phyloP scores from a whole-genome alignment of 2,329 filamentous ascomycete genomes.

The Meredithiella fracta region DNA sequence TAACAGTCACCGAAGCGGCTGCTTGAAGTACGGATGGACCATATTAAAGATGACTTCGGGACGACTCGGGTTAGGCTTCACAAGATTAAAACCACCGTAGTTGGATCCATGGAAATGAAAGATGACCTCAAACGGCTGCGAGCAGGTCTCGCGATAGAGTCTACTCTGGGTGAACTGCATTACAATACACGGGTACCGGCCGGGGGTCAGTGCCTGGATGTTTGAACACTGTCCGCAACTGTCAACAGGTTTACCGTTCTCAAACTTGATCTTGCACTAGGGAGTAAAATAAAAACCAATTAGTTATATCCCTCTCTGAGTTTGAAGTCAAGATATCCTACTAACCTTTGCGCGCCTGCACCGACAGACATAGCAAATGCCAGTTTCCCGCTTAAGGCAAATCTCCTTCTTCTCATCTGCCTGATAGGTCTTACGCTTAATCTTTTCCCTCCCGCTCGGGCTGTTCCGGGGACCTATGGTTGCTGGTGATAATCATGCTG shows the following conservation, averaged over 20 bases:
- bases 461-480: no score
- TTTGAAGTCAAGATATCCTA: no score
- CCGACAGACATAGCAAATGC: constrained; percentile 1
- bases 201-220: neutral
- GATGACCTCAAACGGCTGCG: neutral
- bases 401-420: neutral
- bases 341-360: neutral
- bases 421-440: neutral
- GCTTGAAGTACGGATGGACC: neutral
- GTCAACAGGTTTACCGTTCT: neutral
- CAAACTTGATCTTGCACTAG: no score
- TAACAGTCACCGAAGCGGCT: neutral
- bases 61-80: neutral
- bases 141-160: constrained; percentile 1
- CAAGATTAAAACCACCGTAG: neutral
- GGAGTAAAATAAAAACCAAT: no score
- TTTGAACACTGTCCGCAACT: neutral
- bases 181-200: neutral
- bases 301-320: no score
- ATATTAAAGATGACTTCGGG: neutral
- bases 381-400: neutral
- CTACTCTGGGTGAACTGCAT: neutral
- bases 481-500: no score
- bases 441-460: no score
- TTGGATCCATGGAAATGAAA: neutral